Evolutionary conservation across 306 rosid species (phyloP).

Genomic region (Cicer chorassanicum): DNA sequence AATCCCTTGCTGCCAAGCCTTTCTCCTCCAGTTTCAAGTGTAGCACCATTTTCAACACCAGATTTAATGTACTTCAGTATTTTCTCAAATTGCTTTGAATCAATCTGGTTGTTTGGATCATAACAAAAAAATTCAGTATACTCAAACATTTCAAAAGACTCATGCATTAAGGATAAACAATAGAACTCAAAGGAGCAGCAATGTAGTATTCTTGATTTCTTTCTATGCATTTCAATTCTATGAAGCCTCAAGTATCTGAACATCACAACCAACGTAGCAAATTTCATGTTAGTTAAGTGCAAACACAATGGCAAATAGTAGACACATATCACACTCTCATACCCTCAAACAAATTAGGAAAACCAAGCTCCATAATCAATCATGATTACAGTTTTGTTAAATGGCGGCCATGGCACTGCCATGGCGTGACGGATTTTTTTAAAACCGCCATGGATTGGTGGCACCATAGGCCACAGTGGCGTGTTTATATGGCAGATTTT

Average conservation of each 20-base stretch:
- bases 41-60: slow-evolving; percentile 82
- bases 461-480: too few relatives aligned
- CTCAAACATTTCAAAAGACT: slow-evolving; percentile 15
- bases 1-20: slow-evolving; percentile 73
- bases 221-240: slow-evolving; percentile 9
- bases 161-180: not conserved
- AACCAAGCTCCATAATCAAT: slow-evolving; percentile 8
- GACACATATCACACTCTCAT: not conserved
- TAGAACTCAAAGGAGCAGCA: slow-evolving; percentile 20
- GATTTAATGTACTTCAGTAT: slow-evolving; percentile 68
- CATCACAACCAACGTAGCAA: not conserved
- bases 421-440: too few relatives aligned
- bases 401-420: too few relatives aligned
- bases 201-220: slow-evolving; percentile 35
- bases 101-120: slow-evolving; percentile 58
- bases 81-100: slow-evolving; percentile 79
- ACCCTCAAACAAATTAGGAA: not conserved
- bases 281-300: not conserved
- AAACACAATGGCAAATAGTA: not conserved
- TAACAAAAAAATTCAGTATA: slow-evolving; percentile 36
- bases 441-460: too few relatives aligned
- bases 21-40: slow-evolving; percentile 88
- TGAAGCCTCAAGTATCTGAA: slow-evolving; percentile 20
- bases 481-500: too few relatives aligned
- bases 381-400: not conserved